Percentiles rank a stretch among this genome's conserved stretches.
Conservation (phyloP, 2,329 filamentous ascomycete genomes). For the Alternaria sp. region DNA sequence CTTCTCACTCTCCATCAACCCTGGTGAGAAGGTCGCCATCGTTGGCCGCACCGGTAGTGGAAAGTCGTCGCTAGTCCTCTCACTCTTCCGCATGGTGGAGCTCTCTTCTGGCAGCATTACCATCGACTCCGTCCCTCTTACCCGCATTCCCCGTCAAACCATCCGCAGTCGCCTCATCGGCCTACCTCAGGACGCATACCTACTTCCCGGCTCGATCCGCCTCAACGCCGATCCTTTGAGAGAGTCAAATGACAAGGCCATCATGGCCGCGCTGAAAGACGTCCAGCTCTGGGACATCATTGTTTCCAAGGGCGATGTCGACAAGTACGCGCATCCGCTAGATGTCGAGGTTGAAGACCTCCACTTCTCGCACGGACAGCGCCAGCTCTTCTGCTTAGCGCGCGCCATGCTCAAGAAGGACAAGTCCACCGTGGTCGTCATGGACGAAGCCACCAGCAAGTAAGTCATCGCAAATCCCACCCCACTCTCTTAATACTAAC, state of each 20-base stretch:
- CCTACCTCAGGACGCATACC: slow-evolving; percentile 60
- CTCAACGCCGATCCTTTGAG: slow-evolving; percentile 56
- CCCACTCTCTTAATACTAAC: not conserved
- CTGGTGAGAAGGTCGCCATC: slow-evolving; percentile 59
- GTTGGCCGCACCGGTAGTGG: slow-evolving; percentile 63
- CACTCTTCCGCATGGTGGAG: slow-evolving; percentile 59
- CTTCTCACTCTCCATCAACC: slow-evolving; percentile 54
- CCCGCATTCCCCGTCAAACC: slow-evolving; percentile 50
- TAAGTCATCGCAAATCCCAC: slow-evolving; percentile 11
- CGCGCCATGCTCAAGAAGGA: slow-evolving; percentile 59
- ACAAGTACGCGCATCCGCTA: slow-evolving; percentile 40
- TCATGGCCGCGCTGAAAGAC: slow-evolving; percentile 53
- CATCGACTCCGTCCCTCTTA: slow-evolving; percentile 58
- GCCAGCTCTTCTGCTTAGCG: slow-evolving; percentile 68
- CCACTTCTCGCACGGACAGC: slow-evolving; percentile 58
- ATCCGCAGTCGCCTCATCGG: slow-evolving; percentile 56
- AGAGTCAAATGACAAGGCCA: slow-evolving; percentile 47
- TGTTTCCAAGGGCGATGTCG: slow-evolving; percentile 37
- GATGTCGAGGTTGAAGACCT: slow-evolving; percentile 40
- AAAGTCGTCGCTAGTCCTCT: slow-evolving; percentile 58
- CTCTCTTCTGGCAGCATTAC: slow-evolving; percentile 51
- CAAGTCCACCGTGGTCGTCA: slow-evolving; percentile 33
- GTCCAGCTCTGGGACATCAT: slow-evolving; percentile 55
- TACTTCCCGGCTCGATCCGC: slow-evolving; percentile 57
- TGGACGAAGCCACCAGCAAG: slow-evolving; percentile 46